phyloP scores from a whole-genome alignment of 768 basidiomycete species.

The Naganishia randhawae region DNA sequence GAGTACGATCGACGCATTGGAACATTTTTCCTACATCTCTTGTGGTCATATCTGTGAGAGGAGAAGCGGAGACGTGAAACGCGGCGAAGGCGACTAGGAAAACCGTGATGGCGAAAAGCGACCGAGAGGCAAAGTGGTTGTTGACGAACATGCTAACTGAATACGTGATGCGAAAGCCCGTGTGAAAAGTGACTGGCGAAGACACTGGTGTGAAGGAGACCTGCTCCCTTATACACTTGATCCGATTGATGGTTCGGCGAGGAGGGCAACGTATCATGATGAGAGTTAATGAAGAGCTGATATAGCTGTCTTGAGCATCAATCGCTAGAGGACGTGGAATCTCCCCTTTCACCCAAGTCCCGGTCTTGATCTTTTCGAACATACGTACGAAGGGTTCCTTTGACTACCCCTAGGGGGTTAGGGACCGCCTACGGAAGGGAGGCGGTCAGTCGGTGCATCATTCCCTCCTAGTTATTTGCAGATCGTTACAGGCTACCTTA shows the following conservation, averaged over 20 bases:
- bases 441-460: background rate
- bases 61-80: background rate
- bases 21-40: background rate
- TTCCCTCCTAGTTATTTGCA: background rate
- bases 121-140: background rate
- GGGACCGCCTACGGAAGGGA: background rate
- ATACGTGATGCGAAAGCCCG: background rate
- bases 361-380: background rate
- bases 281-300: background rate
- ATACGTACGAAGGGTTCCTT: background rate
- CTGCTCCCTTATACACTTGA: background rate
- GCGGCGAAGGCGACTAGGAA: background rate
- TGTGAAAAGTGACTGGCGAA: background rate
- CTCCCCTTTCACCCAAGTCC: background rate
- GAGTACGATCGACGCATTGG: background rate
- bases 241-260: background rate
- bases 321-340: background rate
- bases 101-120: background rate
- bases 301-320: background rate
- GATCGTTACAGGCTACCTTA: background rate
- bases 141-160: background rate
- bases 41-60: background rate
- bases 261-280: background rate
- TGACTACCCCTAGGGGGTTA: background rate
- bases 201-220: background rate